Evolutionary conservation across 2,329 filamentous ascomycete genomes (phyloP).

Genomic region (Colletotrichum sp.): DNA sequence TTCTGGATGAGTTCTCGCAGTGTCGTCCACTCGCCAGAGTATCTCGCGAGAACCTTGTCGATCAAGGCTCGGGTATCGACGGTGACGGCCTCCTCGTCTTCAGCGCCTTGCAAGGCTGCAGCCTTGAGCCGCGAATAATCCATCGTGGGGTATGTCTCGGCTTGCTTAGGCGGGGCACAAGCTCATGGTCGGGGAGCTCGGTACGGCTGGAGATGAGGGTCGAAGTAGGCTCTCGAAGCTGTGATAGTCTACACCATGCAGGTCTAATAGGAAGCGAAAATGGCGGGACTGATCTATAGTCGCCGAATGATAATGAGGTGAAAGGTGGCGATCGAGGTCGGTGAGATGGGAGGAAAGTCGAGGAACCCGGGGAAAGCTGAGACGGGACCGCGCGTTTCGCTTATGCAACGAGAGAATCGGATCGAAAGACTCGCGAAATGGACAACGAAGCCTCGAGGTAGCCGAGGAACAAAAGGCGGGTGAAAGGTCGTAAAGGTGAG

Average conservation of each 20-base stretch:
- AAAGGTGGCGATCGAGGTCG: slow-evolving; percentile 5
- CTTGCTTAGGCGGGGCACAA: background rate
- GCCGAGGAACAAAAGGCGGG: background rate
- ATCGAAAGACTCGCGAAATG: background rate
- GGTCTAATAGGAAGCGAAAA: background rate
- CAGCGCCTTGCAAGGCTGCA: slow-evolving; percentile 82
- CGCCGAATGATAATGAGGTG: background rate
- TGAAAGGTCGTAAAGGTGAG: background rate
- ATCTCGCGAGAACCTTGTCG: slow-evolving; percentile 95
- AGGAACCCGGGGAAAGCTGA: background rate
- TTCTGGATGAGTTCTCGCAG: slow-evolving; percentile 96
- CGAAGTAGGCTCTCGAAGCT: background rate
- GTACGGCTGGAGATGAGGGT: background rate
- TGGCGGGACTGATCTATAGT: background rate
- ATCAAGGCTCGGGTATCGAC: slow-evolving; percentile 97
- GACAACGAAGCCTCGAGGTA: background rate
- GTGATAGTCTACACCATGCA: background rate
- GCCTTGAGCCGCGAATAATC: slow-evolving; percentile 81
- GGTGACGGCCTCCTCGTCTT: slow-evolving; percentile 95
- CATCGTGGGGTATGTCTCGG: slow-evolving; percentile 48
- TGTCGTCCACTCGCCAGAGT: slow-evolving; percentile 93
- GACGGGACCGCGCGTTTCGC: slow-evolving; percentile 4
- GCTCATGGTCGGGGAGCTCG: slow-evolving; percentile 1
- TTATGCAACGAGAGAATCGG: background rate
- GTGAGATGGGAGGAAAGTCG: background rate